Evolutionary conservation across 2,329 filamentous ascomycete species (phyloP), one percentile per base, ranked within the genome.

Genomic region (Paramyrothecium roridum): DNA sequence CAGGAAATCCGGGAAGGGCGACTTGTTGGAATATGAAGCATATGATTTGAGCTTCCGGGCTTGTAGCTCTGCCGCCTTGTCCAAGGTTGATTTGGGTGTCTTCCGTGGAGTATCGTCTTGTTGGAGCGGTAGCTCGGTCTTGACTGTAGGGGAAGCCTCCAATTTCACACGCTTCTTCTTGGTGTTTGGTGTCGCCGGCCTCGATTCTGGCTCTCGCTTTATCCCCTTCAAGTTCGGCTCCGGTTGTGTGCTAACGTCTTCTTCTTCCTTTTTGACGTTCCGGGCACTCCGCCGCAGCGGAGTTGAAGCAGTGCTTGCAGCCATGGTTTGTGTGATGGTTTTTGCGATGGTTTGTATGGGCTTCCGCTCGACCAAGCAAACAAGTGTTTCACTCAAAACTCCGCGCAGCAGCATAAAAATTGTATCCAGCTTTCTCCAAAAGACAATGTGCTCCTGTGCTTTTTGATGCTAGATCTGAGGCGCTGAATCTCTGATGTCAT

Each of bases 1-100:
- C 3, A 72, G 64, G 66, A 87, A 90, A 55, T 85, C 76, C 0
- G 89, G 88, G 60, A 88, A 93, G 0, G 90, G 90, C 1, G 85
- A 78, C 21, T 67, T 62, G 37, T 67, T 65, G 37, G 68, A 52
- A 63, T 74, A 75, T 43, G 73, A 68, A 2, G 70, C 53, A 59
- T 77, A 78, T 1, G 72, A 69, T 52, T 75, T 76, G 40, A 78
- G 70, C 54, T 79, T 79, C 56, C 71, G 74, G 13, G 71, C 70
- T 52, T 72, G 72, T 11, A 77, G 71, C 49, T 50, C 48, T 30
- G 48, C 48, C 10, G 49, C 49, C 20, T 51, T 51, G 30, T 51
- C 33, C 26, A 20, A 10, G 19, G 49, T 8, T 7, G 30, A 37
- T n/a, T 40, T 51, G 26, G 49, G 20, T 30, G 26, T 19, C 19